Evolutionary conservation across 2,329 filamentous ascomycete species (phyloP).

Genomic region (Penicillium sp.): DNA sequence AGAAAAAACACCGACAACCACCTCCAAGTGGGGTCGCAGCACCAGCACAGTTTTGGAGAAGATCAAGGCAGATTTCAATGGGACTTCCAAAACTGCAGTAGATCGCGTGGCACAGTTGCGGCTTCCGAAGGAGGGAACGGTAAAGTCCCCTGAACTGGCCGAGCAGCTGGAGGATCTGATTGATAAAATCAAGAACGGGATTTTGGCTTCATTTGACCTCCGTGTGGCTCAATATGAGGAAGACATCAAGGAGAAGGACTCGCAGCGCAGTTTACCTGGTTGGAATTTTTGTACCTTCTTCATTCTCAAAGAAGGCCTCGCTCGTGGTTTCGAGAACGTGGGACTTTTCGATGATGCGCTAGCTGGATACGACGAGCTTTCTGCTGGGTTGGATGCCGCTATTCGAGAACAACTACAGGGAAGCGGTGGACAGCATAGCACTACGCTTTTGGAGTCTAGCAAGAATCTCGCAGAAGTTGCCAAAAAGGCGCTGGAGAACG

Average conservation of each 20-base stretch:
- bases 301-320: conserved; percentile 91
- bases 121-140: conserved; percentile 54
- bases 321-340: conserved; percentile 91
- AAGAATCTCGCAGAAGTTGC: conserved; percentile 66
- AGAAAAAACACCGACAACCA: conserved; percentile 61
- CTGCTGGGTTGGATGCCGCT: conserved; percentile 78
- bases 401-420: conserved; percentile 69
- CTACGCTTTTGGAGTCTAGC: conserved; percentile 69
- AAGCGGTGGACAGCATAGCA: conserved; percentile 64
- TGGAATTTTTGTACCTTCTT: conserved; percentile 99
- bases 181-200: conserved; percentile 79
- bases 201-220: conserved; percentile 84
- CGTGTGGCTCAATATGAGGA: conserved; percentile 94
- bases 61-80: conserved; percentile 84
- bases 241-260: conserved; percentile 91
- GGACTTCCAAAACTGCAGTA: conserved; percentile 65
- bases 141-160: conserved; percentile 74
- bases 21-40: conserved; percentile 73
- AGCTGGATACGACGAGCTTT: conserved; percentile 91
- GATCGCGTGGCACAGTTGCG: conserved; percentile 85
- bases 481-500: conserved; percentile 51
- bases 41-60: conserved; percentile 86
- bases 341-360: conserved; percentile 93
- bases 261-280: conserved; percentile 79
- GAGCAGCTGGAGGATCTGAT: conserved; percentile 82